These are phyloP conservation scores for Lumnitzera littorea DNA, from an alignment of 345 rosid species.

Conservation along the genomic window DNA sequence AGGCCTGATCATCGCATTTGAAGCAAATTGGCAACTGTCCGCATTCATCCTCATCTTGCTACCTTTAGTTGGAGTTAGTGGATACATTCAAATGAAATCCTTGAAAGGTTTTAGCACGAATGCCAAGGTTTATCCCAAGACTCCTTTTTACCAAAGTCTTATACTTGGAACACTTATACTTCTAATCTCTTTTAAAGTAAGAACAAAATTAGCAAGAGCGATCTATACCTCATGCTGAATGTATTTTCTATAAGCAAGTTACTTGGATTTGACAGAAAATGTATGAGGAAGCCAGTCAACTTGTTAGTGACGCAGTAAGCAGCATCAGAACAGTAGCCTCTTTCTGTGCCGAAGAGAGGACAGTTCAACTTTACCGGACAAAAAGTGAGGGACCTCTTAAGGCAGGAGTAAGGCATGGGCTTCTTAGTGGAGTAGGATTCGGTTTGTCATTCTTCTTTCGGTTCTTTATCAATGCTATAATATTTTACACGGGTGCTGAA, in stretches of 20 bases:
- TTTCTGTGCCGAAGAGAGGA: conserved; percentile 29
- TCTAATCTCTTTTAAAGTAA: background rate
- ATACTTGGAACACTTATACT: background rate
- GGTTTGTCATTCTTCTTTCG: conserved; percentile 24
- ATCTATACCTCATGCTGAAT: background rate
- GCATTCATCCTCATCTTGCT: conserved; percentile 16
- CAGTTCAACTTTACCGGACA: conserved; percentile 17
- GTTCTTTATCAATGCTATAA: conserved; percentile 13
- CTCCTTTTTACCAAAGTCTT: background rate
- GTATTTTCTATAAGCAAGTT: too few species aligned
- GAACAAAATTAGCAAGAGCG: too few species aligned
- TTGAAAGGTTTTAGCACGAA: conserved; percentile 21
- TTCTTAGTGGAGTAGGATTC: conserved; percentile 20
- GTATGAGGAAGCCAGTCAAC: conserved; percentile 37
- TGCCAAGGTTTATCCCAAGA: conserved; percentile 18
- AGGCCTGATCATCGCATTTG: conserved; percentile 30
- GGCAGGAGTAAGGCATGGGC: conserved; percentile 21
- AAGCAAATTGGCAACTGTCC: conserved; percentile 24
- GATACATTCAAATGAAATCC: conserved; percentile 22
- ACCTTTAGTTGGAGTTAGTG: conserved; percentile 25
- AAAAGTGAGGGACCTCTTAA: conserved; percentile 27
- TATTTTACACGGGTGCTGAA: conserved; percentile 26
- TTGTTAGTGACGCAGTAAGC: conserved; percentile 26
- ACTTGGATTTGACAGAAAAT: conserved; percentile 9
- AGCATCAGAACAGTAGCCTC: conserved; percentile 36